Evolutionary conservation across 495 filamentous ascomycete genomes (phyloP).

Genomic region (Talaromyces nanjingensis): DNA sequence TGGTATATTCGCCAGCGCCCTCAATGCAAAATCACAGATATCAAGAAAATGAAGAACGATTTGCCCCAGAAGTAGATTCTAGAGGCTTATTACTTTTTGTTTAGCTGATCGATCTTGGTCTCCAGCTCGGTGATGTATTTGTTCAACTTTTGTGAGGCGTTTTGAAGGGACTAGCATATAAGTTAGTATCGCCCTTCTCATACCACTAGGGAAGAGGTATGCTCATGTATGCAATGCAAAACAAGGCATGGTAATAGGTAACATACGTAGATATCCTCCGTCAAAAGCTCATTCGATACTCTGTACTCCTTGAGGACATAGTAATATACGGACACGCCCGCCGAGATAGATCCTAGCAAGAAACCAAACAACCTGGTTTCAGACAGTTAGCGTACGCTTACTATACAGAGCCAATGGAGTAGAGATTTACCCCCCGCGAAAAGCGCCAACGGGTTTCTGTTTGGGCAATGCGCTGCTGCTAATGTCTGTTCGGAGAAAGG

Average conservation of each 20-base stretch:
- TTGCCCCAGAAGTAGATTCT: neutral
- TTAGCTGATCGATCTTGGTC: slow-evolving; percentile 64
- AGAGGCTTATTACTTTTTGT: slow-evolving; percentile 49
- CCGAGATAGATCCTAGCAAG: slow-evolving; percentile 73
- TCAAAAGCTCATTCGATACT: slow-evolving; percentile 87
- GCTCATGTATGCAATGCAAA: neutral
- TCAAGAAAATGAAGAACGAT: neutral
- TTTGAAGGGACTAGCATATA: slow-evolving; percentile 66
- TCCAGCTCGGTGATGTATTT: slow-evolving; percentile 76
- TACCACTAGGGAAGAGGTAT: neutral
- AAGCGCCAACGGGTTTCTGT: slow-evolving; percentile 80
- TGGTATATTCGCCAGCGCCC: neutral
- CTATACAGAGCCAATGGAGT: neutral
- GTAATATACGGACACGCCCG: slow-evolving; percentile 78
- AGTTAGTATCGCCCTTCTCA: slow-evolving; percentile 5
- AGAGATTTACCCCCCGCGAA: slow-evolving; percentile 77
- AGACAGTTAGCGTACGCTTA: slow-evolving; percentile 6
- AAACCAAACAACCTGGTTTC: slow-evolving; percentile 77
- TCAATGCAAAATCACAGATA: neutral
- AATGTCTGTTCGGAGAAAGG: slow-evolving; percentile 24
- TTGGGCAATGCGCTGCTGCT: slow-evolving; percentile 46
- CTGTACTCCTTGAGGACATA: slow-evolving; percentile 91
- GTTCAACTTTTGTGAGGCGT: slow-evolving; percentile 78
- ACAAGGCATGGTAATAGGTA: slow-evolving; percentile 10
- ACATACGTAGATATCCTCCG: slow-evolving; percentile 93